These are phyloP conservation scores for Euptelea pleiosperma DNA, from an alignment of 164 flowering plant genomes.

Conservation along the genomic window DNA sequence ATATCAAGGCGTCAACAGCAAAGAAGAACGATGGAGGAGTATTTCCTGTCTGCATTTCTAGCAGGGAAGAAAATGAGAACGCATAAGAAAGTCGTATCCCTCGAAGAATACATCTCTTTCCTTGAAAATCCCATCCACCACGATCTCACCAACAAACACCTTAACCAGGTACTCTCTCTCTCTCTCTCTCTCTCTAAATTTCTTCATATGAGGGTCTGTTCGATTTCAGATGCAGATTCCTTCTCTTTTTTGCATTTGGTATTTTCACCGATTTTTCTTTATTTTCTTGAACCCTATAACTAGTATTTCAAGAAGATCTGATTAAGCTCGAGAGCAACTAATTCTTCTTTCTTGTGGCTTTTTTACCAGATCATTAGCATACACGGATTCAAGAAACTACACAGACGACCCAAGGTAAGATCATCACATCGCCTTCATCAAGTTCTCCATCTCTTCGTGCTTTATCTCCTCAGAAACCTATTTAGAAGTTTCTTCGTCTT, in stretches of 20 bases:
- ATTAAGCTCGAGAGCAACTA: no score
- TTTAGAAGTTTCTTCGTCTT: not conserved
- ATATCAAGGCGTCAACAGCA: no score
- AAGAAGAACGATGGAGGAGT: no score
- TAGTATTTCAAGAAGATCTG: no score
- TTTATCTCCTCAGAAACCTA: no score
- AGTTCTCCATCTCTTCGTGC: not conserved
- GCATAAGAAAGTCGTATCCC: not conserved
- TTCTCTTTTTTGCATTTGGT: no score
- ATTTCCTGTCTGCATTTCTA: not conserved
- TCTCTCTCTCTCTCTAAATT: slow-evolving; percentile 6
- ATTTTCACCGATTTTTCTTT: not conserved
- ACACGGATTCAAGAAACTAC: slow-evolving; percentile 21
- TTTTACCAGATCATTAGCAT: slow-evolving; percentile 16
- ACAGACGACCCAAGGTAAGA: slow-evolving; percentile 8
- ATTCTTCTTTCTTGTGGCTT: not conserved
- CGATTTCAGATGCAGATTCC: no score
- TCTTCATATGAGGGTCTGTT: no score
- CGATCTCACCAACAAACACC: not conserved
- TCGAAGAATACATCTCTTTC: slow-evolving; percentile 10
- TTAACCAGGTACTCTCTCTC: slow-evolving; percentile 13
- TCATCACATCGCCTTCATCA: no score
- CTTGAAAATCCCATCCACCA: not conserved
- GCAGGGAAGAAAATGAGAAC: not conserved
- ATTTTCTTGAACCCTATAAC: slow-evolving; percentile 1